These are phyloP conservation scores for Lunasporangiospora selenospora DNA, from an alignment of 192 early-diverging fungal species.

Conservation along the genomic window DNA sequence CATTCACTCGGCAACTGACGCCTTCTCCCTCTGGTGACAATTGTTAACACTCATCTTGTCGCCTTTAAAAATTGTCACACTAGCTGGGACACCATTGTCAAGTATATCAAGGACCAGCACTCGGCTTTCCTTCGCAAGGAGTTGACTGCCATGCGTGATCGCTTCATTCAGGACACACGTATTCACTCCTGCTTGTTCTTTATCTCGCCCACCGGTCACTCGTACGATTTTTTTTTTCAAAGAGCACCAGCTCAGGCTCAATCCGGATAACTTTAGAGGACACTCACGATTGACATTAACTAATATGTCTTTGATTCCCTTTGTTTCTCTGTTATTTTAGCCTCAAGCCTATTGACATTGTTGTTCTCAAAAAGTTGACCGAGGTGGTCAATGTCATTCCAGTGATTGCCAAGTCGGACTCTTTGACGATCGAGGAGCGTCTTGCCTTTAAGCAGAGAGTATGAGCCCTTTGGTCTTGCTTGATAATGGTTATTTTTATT, in stretches of 20 bases:
- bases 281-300: too few relatives aligned
- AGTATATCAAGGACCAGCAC: conserved; percentile 99
- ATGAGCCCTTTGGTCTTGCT: conserved; percentile 9
- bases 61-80: conserved; percentile 1
- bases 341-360: conserved; percentile 87
- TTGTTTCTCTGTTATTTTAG: conserved; percentile 41
- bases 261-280: too few relatives aligned
- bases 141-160: conserved; percentile 85
- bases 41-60: neutral
- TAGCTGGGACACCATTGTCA: conserved; percentile 97
- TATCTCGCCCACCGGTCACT: conserved; percentile 94
- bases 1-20: neutral
- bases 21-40: too few relatives aligned
- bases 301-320: too few relatives aligned
- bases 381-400: conserved; percentile 88
- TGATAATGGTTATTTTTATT: neutral
- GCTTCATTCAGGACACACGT: conserved; percentile 91
- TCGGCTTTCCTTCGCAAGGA: conserved; percentile 94
- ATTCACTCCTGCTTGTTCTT: conserved; percentile 98
- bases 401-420: conserved; percentile 91
- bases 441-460: conserved; percentile 80
- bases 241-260: too few relatives aligned
- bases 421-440: conserved; percentile 87
- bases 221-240: conserved; percentile 69
- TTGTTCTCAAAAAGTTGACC: conserved; percentile 83